Conservation (phyloP, 2,329 filamentous ascomycete genomes). For the Monosporascus sp. region DNA sequence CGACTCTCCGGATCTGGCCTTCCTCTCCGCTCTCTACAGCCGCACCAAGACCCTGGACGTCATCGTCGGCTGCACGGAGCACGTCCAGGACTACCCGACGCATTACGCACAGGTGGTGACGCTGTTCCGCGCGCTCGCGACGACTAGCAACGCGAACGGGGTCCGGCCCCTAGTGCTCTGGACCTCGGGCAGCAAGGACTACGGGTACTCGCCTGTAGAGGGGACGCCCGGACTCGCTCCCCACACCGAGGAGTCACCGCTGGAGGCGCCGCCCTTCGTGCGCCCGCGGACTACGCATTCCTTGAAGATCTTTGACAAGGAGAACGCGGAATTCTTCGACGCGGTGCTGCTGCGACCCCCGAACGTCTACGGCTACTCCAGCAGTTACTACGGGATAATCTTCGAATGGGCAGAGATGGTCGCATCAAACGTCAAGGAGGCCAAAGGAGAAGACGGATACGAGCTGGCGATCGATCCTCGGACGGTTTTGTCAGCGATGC, state of each 20-base stretch:
- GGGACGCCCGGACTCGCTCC: conserved; percentile 29
- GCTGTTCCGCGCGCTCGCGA: conserved; percentile 29
- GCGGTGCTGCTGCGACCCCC: conserved; percentile 40
- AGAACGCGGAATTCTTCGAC: conserved; percentile 34
- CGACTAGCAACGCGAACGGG: conserved; percentile 25
- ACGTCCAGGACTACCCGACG: conserved; percentile 30
- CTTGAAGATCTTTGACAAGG: conserved; percentile 34
- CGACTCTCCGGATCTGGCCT: conserved; percentile 16
- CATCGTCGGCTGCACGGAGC: conserved; percentile 38
- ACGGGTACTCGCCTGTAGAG: conserved; percentile 31
- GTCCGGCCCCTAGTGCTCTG: conserved; percentile 37
- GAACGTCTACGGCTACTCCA: conserved; percentile 38
- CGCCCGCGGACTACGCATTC: conserved; percentile 27
- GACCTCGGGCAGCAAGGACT: conserved; percentile 46
- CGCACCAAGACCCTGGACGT: conserved; percentile 31
- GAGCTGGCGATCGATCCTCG: conserved; percentile 28
- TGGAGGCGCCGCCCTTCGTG: conserved; percentile 25
- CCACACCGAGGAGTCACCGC: conserved; percentile 36
- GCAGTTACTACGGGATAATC: conserved; percentile 37
- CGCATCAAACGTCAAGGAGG: conserved; percentile 5
- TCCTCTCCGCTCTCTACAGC: conserved; percentile 19
- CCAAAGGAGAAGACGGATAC: conserved; percentile 15
- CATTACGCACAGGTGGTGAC: conserved; percentile 32
- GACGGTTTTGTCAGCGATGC: conserved; percentile 39
- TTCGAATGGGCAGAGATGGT: conserved; percentile 28